Percentiles rank a stretch among this genome's conserved stretches.
These are phyloP conservation scores for Colletotrichum sp. DNA, from an alignment of 2,329 filamentous ascomycete species.

Conservation along the genomic window DNA sequence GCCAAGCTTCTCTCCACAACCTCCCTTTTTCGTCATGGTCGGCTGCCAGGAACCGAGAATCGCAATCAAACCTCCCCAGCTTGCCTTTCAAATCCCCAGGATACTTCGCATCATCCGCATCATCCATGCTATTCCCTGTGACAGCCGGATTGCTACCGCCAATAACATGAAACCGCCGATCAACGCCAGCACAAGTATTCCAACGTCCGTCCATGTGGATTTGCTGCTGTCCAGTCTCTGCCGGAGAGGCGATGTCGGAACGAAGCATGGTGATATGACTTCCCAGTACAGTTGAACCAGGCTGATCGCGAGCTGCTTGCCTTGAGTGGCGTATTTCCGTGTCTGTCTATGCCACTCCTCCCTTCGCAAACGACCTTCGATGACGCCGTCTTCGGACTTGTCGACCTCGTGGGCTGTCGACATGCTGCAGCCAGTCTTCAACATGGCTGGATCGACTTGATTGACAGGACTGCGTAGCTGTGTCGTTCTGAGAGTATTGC, in stretches of 20 bases:
- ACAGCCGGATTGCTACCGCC: background rate
- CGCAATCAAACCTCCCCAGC: constrained; percentile 1
- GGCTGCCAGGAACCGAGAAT: constrained; percentile 9
- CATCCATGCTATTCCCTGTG: constrained; percentile 4
- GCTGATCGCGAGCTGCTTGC: constrained; percentile 6
- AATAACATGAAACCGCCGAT: constrained; percentile 2
- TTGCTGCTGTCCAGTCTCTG: constrained; percentile 4
- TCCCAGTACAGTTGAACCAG: background rate
- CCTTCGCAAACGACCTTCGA: constrained; percentile 17
- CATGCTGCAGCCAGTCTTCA: background rate
- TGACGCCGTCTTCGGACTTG: constrained; percentile 18
- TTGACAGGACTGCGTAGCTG: background rate
- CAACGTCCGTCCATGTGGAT: constrained; percentile 11
- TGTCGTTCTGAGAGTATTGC: background rate
- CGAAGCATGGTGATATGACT: constrained; percentile 10
- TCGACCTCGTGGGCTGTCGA: background rate
- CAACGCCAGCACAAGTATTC: background rate
- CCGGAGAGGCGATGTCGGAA: constrained; percentile 13
- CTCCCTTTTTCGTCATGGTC: constrained; percentile 8
- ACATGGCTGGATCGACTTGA: background rate
- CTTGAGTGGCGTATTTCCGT: background rate
- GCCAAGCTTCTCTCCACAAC: constrained; percentile 5
- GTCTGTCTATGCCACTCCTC: background rate
- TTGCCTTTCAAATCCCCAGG: background rate
- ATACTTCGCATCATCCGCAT: background rate